Percentiles rank a stretch among this genome's conserved stretches.
Conservation (phyloP, 257 asterid species). For the Solanum chilense region DNA sequence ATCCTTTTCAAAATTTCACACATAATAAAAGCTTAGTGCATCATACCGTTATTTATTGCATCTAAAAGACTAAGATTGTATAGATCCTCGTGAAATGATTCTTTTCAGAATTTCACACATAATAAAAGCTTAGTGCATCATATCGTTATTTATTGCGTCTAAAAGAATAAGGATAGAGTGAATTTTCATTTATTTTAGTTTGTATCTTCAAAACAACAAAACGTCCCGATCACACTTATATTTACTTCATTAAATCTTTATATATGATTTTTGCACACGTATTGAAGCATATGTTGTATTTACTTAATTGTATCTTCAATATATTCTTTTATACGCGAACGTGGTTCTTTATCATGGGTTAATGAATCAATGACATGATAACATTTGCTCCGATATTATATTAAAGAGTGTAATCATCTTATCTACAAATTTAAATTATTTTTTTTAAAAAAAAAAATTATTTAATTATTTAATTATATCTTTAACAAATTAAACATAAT, state of each 20-base stretch:
- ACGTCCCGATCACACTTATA: not conserved
- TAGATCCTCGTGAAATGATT: too few relatives aligned
- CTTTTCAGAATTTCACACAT: too few relatives aligned
- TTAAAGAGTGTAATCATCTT: not conserved
- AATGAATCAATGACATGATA: not conserved
- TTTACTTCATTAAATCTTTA: not conserved
- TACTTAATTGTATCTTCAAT: not conserved
- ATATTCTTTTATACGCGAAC: not conserved
- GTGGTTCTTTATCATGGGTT: not conserved
- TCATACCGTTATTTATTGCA: not conserved
- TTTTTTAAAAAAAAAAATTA: not conserved
- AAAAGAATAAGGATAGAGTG: not conserved
- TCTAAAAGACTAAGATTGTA: not conserved
- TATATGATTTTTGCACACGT: not conserved
- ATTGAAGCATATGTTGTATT: not conserved
- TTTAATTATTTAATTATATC: not conserved
- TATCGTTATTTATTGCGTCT: too few relatives aligned
- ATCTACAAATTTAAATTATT: not conserved
- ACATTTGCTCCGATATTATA: not conserved
- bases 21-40: not conserved
- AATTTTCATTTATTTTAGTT: not conserved
- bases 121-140: too few relatives aligned
- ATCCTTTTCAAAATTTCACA: not conserved
- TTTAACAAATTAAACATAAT: not conserved
- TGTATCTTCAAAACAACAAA: not conserved